Evolutionary conservation across 768 basidiomycete species (phyloP).

Genomic region (Tulasnella sp.): DNA sequence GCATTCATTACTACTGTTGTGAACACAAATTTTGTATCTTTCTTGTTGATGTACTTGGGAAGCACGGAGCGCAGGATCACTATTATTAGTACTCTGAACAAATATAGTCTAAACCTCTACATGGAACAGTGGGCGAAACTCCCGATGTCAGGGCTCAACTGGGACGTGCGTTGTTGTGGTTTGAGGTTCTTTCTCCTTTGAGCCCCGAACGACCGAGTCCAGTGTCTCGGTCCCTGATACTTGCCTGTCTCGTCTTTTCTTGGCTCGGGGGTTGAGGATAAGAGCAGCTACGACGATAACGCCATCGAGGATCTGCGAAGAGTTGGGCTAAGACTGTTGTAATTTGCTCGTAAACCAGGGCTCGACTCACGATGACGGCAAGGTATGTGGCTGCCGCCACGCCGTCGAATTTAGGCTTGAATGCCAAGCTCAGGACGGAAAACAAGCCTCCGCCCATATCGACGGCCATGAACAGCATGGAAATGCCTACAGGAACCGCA

Average conservation of each 20-base stretch:
- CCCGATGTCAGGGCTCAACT: neutral
- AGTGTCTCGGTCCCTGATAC: slow-evolving; percentile 1
- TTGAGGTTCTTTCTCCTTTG: neutral
- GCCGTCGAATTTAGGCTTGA: slow-evolving; percentile 59
- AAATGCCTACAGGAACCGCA: slow-evolving; percentile 50
- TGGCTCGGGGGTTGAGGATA: slow-evolving; percentile 29
- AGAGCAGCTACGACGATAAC: slow-evolving; percentile 28
- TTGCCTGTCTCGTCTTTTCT: slow-evolving; percentile 25
- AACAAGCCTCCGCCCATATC: slow-evolving; percentile 71
- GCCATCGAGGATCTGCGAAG: slow-evolving; percentile 30
- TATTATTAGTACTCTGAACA: slow-evolving; percentile 2
- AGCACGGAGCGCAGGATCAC: neutral
- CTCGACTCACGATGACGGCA: slow-evolving; percentile 53
- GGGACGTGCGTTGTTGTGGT: neutral
- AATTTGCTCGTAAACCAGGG: neutral
- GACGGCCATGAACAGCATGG: slow-evolving; percentile 61
- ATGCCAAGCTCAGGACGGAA: slow-evolving; percentile 63
- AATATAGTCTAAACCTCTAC: slow-evolving; percentile 1
- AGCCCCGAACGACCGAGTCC: neutral
- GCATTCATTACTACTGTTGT: neutral
- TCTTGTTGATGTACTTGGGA: neutral
- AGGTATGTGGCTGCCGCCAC: slow-evolving; percentile 61
- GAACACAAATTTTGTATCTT: neutral
- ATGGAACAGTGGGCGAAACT: neutral
- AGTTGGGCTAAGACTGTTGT: neutral